Evolutionary conservation across 1,284 basidiomycete species (phyloP).

Genomic region (Sanghuangporus sanghuang): DNA sequence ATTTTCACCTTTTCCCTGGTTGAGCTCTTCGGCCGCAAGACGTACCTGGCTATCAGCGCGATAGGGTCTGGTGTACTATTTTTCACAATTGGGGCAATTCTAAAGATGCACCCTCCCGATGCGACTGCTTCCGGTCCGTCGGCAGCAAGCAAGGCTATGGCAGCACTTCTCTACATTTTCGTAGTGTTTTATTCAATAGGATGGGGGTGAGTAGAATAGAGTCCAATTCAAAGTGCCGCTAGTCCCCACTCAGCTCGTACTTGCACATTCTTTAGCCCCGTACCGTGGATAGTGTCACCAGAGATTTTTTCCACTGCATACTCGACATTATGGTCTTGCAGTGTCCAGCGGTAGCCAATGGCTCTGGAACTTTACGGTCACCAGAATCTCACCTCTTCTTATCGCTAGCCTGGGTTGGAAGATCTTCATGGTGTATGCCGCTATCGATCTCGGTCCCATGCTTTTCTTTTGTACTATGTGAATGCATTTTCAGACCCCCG

Average conservation of each 20-base stretch:
- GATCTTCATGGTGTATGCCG: slow-evolving; percentile 64
- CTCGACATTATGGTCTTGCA: slow-evolving; percentile 72
- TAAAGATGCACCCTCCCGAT: slow-evolving; percentile 65
- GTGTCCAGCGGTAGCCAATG: slow-evolving; percentile 70
- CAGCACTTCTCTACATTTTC: slow-evolving; percentile 71
- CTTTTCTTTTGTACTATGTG: slow-evolving; percentile 38
- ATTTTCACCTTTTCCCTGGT: slow-evolving; percentile 57
- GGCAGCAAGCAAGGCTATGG: slow-evolving; percentile 62
- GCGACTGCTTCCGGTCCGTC: slow-evolving; percentile 30
- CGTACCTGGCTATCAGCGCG: slow-evolving; percentile 60
- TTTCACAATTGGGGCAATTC: slow-evolving; percentile 56
- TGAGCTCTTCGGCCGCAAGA: slow-evolving; percentile 48
- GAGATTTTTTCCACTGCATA: slow-evolving; percentile 83
- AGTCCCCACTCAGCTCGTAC: background rate
- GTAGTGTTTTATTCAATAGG: slow-evolving; percentile 75
- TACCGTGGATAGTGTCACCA: slow-evolving; percentile 27
- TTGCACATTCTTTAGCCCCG: background rate
- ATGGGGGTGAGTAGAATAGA: slow-evolving; percentile 54
- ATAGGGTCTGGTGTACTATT: slow-evolving; percentile 57
- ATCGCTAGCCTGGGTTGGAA: slow-evolving; percentile 57
- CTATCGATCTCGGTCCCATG: slow-evolving; percentile 54
- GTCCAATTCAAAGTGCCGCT: background rate
- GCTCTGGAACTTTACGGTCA: slow-evolving; percentile 76
- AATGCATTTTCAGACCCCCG: slow-evolving; percentile 13
- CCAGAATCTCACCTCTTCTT: slow-evolving; percentile 65